phyloP scores from a whole-genome alignment of 2,329 filamentous ascomycete species.

The Dryadomyces quercivorus region DNA sequence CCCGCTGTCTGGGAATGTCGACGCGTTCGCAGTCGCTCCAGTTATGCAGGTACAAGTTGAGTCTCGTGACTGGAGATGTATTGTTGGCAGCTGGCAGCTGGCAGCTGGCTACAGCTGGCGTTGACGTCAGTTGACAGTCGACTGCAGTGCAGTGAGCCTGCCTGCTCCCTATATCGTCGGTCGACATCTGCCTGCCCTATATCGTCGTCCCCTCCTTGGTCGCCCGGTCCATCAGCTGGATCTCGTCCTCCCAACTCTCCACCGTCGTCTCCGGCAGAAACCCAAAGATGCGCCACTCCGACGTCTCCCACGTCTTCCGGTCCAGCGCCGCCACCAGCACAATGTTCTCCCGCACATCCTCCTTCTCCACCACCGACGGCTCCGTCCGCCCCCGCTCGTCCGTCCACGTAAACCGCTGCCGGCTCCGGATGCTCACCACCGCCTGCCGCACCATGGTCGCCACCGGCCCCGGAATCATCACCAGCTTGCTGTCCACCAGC shows the following conservation, averaged over 20 bases:
- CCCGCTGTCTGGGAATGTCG: too few relatives aligned
- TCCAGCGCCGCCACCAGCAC: constrained; percentile 41
- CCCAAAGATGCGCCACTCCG: constrained; percentile 54
- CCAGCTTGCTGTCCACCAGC: constrained; percentile 42
- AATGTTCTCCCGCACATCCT: constrained; percentile 50
- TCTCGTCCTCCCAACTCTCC: constrained; percentile 23
- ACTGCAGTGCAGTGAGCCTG: too few relatives aligned
- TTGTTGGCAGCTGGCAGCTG: too few relatives aligned
- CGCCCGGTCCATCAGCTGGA: constrained; percentile 4
- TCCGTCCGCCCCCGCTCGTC: constrained; percentile 11
- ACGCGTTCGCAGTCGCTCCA: too few relatives aligned
- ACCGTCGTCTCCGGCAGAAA: constrained; percentile 42
- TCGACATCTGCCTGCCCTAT: background rate
- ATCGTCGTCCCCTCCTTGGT: background rate
- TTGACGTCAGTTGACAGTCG: too few relatives aligned
- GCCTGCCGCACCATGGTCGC: constrained; percentile 30
- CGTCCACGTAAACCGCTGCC: constrained; percentile 38
- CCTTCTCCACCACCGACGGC: constrained; percentile 32
- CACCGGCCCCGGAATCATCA: constrained; percentile 30
- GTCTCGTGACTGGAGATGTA: too few relatives aligned
- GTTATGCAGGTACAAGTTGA: too few relatives aligned
- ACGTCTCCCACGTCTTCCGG: constrained; percentile 31
- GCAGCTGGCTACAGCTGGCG: too few relatives aligned
- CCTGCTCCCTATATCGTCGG: too few relatives aligned
- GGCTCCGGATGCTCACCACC: constrained; percentile 46